These are phyloP conservation scores for Cordyceps cicadae DNA, from an alignment of 2,329 filamentous ascomycete species.

Conservation along the genomic window DNA sequence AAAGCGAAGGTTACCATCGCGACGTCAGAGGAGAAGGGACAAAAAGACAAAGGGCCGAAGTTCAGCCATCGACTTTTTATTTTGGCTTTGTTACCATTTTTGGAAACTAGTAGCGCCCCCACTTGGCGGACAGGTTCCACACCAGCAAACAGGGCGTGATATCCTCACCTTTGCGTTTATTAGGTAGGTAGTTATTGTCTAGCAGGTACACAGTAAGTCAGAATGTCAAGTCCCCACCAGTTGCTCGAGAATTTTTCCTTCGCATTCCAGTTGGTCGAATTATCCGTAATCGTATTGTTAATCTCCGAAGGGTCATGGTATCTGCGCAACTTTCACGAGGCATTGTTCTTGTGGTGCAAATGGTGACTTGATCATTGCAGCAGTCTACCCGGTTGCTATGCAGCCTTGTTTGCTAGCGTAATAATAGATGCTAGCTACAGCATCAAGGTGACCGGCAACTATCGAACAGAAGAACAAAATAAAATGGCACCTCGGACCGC, in stretches of 20 bases:
- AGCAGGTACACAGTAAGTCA: no score
- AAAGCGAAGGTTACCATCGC: neutral
- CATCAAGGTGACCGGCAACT: neutral
- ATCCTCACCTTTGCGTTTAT: no score
- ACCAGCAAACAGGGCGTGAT: neutral
- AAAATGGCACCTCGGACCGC: neutral
- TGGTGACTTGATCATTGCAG: conserved; percentile 5
- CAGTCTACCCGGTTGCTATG: neutral
- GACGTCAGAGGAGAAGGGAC: neutral
- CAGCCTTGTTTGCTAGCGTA: neutral
- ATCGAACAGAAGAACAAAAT: neutral
- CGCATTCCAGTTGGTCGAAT: neutral
- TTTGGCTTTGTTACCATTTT: neutral
- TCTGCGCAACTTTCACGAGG: neutral
- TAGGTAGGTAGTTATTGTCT: no score
- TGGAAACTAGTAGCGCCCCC: neutral
- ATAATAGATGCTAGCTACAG: neutral
- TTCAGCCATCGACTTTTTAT: neutral
- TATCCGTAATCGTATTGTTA: neutral
- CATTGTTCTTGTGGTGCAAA: neutral
- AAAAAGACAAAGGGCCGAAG: neutral
- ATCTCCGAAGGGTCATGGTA: no score
- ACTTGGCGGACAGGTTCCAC: neutral
- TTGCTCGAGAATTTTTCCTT: neutral
- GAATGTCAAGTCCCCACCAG: neutral